A percentile compares a stretch with the other conserved stretches of the same genome.
phyloP scores from a whole-genome alignment of 352 stramenopile genomes.

The Phytophthora hybrid region DNA sequence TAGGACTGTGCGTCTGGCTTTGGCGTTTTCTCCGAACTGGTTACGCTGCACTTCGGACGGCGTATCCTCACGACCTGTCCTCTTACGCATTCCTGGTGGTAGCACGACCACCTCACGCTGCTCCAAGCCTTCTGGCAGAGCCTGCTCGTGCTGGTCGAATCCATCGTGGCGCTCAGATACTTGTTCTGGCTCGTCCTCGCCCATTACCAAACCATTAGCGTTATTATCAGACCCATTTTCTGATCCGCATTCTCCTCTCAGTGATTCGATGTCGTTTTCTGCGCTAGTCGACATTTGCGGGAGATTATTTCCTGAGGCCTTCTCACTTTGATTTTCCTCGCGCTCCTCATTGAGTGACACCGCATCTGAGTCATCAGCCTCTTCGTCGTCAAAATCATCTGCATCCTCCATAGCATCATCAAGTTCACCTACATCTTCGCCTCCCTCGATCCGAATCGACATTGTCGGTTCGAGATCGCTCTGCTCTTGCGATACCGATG shows the following conservation, averaged over 20 bases:
- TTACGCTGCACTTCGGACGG: background rate
- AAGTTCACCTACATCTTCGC: background rate
- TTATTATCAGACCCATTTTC: background rate
- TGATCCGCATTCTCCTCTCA: background rate
- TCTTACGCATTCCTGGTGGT: conserved; percentile 1
- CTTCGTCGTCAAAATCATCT: background rate
- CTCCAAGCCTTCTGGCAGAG: background rate
- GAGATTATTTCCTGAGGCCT: background rate
- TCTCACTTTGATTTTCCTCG: background rate
- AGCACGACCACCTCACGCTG: background rate
- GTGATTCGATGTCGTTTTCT: background rate
- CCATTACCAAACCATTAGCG: background rate
- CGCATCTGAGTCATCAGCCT: background rate
- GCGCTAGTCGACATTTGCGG: background rate
- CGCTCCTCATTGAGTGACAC: background rate
- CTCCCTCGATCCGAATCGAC: background rate
- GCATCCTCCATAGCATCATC: background rate
- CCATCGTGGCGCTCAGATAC: background rate
- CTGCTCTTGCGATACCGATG: background rate
- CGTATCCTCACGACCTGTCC: background rate
- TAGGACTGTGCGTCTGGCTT: conserved; percentile 5
- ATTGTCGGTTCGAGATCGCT: too few species aligned
- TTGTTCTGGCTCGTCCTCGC: background rate
- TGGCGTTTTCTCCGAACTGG: conserved; percentile 2
- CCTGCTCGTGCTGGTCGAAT: background rate